Conservation (phyloP, 2,329 filamentous ascomycete genomes). For the Geoglossum cookeanum region DNA sequence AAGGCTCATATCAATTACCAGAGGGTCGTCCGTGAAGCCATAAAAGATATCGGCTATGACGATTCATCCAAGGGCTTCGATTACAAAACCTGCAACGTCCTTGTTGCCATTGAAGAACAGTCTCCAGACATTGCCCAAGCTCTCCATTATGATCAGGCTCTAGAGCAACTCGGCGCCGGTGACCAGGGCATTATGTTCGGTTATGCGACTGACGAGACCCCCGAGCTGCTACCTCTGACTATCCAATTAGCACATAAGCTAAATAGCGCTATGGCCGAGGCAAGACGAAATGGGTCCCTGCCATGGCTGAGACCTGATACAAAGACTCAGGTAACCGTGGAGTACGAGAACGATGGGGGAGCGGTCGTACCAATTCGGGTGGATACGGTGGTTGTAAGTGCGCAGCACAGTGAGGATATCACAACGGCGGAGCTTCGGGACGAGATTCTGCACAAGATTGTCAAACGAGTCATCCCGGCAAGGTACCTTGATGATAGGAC, state of each 20-base stretch:
- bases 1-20: conserved; percentile 95
- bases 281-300: conserved; percentile 69
- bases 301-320: conserved; percentile 96
- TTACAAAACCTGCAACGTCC: conserved; percentile 98
- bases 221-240: conserved; percentile 88
- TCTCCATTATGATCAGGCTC: conserved; percentile 92
- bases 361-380: conserved; percentile 84
- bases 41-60: conserved; percentile 99
- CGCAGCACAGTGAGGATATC: conserved; percentile 81
- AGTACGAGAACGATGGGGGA: conserved; percentile 93
- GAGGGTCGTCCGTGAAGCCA: conserved; percentile 79
- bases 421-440: conserved; percentile 81
- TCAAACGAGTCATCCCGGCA: conserved; percentile 82
- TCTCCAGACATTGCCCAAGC: conserved; percentile 97
- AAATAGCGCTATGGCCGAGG: conserved; percentile 82
- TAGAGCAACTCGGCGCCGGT: conserved; percentile 95
- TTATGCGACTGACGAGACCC: conserved; percentile 98
- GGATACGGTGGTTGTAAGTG: conserved; percentile 90
- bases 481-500: conserved; percentile 86
- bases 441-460: conserved; percentile 93
- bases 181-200: conserved; percentile 99
- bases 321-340: conserved; percentile 98
- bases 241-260: conserved; percentile 91
- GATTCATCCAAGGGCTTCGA: conserved; percentile 95
- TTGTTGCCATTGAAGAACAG: conserved; percentile 98